Evolutionary conservation across 192 early-diverging fungal species (phyloP).

Genomic region (Podila epigama): DNA sequence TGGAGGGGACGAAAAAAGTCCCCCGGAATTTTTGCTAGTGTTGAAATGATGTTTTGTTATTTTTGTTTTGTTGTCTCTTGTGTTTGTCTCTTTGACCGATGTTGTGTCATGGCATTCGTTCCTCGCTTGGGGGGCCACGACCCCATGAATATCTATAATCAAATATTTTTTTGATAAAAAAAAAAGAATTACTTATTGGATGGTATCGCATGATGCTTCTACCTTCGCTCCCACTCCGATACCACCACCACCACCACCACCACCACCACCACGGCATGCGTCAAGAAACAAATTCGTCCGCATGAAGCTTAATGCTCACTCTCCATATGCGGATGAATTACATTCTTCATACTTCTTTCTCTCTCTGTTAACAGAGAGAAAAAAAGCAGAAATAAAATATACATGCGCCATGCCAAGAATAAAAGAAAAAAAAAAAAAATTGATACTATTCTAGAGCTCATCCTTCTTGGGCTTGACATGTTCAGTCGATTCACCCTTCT

Average conservation of each 20-base stretch:
- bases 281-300: not conserved
- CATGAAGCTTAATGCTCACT: not conserved
- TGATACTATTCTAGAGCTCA: constrained; percentile 19
- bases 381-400: not conserved
- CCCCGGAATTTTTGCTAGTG: too few relatives aligned
- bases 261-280: not conserved
- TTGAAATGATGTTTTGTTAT: too few relatives aligned
- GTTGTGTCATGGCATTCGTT: too few relatives aligned
- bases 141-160: too few relatives aligned
- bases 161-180: too few relatives aligned
- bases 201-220: not conserved
- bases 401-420: not conserved
- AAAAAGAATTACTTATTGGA: too few relatives aligned
- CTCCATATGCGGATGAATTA: not conserved
- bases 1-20: too few relatives aligned
- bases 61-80: too few relatives aligned
- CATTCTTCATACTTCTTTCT: too few relatives aligned
- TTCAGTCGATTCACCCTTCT: constrained; percentile 1
- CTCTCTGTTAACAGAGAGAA: not conserved
- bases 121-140: too few relatives aligned
- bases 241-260: not conserved
- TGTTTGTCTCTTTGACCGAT: too few relatives aligned
- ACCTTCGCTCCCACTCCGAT: not conserved
- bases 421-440: not conserved
- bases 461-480: constrained; percentile 37